Percentiles rank a stretch among this genome's conserved stretches.
Evolutionary conservation across 1,284 basidiomycete genomes (phyloP).

Genomic region (Pseudozyma flocculosa): DNA sequence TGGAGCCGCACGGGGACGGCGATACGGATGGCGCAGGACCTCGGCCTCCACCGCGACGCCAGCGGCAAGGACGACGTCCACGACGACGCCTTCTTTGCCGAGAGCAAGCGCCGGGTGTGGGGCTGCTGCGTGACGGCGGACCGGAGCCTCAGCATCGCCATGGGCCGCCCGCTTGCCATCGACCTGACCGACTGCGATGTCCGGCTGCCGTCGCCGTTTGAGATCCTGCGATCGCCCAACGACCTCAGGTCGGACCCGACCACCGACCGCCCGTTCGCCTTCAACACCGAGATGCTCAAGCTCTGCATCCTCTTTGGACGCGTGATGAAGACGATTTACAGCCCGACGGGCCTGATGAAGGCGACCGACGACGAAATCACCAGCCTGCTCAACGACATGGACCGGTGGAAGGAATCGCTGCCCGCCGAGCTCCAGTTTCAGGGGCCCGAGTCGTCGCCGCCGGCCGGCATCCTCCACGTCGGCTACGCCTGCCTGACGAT

Average conservation of each 20-base stretch:
- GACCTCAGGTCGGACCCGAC: constrained; percentile 36
- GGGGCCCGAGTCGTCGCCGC: constrained; percentile 32
- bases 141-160: constrained; percentile 41
- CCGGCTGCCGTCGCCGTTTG: constrained; percentile 47
- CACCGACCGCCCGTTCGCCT: constrained; percentile 44
- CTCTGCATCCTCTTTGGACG: constrained; percentile 52
- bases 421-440: constrained; percentile 37
- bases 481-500: constrained; percentile 45
- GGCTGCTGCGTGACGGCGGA: constrained; percentile 53
- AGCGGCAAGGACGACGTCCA: constrained; percentile 45
- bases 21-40: constrained; percentile 53
- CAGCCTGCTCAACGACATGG: constrained; percentile 48
- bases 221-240: constrained; percentile 40
- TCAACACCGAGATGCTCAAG: constrained; percentile 56
- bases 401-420: constrained; percentile 44
- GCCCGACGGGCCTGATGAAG: constrained; percentile 53
- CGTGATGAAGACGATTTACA: constrained; percentile 56
- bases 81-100: constrained; percentile 46
- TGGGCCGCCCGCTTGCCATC: constrained; percentile 50
- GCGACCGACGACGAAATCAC: constrained; percentile 50
- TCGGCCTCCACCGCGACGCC: constrained; percentile 50
- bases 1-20: constrained; percentile 53
- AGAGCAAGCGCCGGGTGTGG: constrained; percentile 52
- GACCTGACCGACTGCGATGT: constrained; percentile 54
- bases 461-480: constrained; percentile 47